These are phyloP conservation scores for Vaccinium darrowii DNA, from an alignment of 148 eudicot genomes.

Conservation along the genomic window DNA sequence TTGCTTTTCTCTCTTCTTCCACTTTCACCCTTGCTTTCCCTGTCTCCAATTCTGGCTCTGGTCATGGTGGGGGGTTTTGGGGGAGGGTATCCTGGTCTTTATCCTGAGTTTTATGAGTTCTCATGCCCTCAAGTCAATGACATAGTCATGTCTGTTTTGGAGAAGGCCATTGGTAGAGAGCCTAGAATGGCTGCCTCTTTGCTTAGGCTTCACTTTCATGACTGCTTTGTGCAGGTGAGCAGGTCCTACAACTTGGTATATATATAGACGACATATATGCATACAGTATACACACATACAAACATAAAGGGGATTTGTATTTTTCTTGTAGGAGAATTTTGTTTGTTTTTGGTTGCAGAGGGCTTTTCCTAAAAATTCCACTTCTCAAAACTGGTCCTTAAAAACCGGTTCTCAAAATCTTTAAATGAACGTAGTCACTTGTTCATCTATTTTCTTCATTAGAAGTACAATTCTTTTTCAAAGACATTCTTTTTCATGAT, in stretches of 20 bases:
- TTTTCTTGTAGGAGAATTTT: neutral
- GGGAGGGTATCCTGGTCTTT: conserved; percentile 30
- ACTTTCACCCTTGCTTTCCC: conserved; percentile 43
- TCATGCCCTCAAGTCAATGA: conserved; percentile 86
- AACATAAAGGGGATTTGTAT: neutral
- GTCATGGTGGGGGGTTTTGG: conserved; percentile 26
- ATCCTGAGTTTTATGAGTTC: conserved; percentile 55
- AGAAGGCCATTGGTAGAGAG: conserved; percentile 55
- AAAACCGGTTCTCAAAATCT: too few species aligned
- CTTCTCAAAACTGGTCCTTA: too few species aligned
- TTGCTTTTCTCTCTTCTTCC: conserved; percentile 27
- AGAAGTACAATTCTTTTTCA: neutral
- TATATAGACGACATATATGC: neutral
- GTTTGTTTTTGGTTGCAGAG: too few species aligned
- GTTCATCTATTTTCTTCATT: neutral
- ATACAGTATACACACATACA: neutral
- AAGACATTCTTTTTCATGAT: neutral
- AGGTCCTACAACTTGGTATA: conserved; percentile 37
- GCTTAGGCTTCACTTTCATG: conserved; percentile 88
- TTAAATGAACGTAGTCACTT: neutral
- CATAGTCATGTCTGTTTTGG: conserved; percentile 70
- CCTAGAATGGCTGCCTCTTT: conserved; percentile 90
- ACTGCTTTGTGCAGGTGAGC: conserved; percentile 90
- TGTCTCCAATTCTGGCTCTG: conserved; percentile 38
- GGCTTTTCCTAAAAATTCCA: too few species aligned